Evolutionary conservation across 2,329 filamentous ascomycete species (phyloP).

Genomic region (Thelonectria blattea): DNA sequence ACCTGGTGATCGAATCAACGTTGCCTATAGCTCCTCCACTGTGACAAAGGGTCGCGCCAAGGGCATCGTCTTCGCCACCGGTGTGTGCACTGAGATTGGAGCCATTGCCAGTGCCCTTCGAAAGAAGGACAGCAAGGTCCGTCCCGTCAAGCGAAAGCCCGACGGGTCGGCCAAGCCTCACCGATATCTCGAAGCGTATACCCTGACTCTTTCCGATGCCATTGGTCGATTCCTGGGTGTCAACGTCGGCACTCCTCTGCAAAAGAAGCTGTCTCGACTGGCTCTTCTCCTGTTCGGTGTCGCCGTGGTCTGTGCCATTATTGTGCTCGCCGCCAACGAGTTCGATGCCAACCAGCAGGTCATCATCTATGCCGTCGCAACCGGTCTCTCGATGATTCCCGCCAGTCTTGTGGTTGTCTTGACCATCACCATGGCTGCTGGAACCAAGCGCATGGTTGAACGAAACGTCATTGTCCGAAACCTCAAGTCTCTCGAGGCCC

Average conservation of each 20-base stretch:
- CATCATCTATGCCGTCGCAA: slow-evolving; percentile 60
- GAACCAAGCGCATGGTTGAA: slow-evolving; percentile 59
- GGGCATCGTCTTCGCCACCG: slow-evolving; percentile 66
- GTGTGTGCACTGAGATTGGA: slow-evolving; percentile 67
- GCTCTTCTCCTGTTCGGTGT: slow-evolving; percentile 70
- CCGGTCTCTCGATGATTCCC: slow-evolving; percentile 57
- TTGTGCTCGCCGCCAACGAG: slow-evolving; percentile 69
- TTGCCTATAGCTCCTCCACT: slow-evolving; percentile 67
- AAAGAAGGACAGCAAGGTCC: slow-evolving; percentile 40
- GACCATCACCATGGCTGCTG: slow-evolving; percentile 65
- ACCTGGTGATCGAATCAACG: slow-evolving; percentile 64
- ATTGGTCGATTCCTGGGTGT: slow-evolving; percentile 70
- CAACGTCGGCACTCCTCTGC: slow-evolving; percentile 72
- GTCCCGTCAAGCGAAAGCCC: slow-evolving; percentile 48
- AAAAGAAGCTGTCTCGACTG: slow-evolving; percentile 71
- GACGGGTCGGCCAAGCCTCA: slow-evolving; percentile 45
- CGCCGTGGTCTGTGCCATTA: slow-evolving; percentile 71
- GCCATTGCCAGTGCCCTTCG: slow-evolving; percentile 60
- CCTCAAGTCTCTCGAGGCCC: slow-evolving; percentile 60
- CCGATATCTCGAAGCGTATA: slow-evolving; percentile 45
- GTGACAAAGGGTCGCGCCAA: slow-evolving; percentile 66
- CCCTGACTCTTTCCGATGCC: slow-evolving; percentile 55
- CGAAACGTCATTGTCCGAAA: slow-evolving; percentile 60
- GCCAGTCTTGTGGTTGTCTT: slow-evolving; percentile 58
- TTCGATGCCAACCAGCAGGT: slow-evolving; percentile 62